These are phyloP conservation scores for Alternaria ethzedia DNA, from an alignment of 2,329 filamentous ascomycete species.

Conservation along the genomic window DNA sequence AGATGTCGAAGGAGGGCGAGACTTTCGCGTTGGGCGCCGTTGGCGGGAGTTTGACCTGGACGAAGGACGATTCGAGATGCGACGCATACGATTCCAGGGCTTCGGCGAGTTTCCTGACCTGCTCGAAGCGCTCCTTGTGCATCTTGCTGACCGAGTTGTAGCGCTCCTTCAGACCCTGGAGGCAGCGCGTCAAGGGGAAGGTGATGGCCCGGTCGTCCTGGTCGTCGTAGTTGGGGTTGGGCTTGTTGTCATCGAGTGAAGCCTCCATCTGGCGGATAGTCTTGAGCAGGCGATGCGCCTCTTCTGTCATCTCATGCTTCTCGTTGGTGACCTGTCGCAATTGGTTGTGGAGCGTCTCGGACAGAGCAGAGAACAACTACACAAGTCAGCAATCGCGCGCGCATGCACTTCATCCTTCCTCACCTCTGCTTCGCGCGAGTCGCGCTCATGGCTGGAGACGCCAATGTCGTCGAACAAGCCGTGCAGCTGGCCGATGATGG, in stretches of 20 bases:
- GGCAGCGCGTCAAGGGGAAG: conserved; percentile 80
- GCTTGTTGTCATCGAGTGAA: conserved; percentile 79
- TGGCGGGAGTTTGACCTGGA: conserved; percentile 84
- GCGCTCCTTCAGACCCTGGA: conserved; percentile 84
- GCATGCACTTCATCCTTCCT: not conserved
- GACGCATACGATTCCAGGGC: conserved; percentile 96
- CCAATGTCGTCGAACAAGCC: conserved; percentile 97
- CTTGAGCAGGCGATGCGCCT: conserved; percentile 83
- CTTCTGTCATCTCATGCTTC: conserved; percentile 88
- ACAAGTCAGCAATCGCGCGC: conserved; percentile 3
- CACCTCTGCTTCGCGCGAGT: conserved; percentile 88
- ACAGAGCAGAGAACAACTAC: conserved; percentile 89
- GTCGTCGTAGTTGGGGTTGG: conserved; percentile 68
- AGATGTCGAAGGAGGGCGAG: conserved; percentile 88
- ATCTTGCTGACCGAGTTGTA: conserved; percentile 78
- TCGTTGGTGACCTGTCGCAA: conserved; percentile 83
- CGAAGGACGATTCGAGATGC: conserved; percentile 88
- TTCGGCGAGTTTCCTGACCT: conserved; percentile 93
- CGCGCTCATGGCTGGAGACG: conserved; percentile 90
- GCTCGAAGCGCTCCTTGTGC: conserved; percentile 90
- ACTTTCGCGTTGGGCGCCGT: conserved; percentile 77
- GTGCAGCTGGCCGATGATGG: conserved; percentile 90
- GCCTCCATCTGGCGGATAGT: conserved; percentile 92
- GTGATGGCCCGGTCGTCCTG: conserved; percentile 77
- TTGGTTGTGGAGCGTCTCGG: conserved; percentile 89